Conservation (phyloP, 768 basidiomycete genomes). For the Lepiota brunneoincarnata region DNA sequence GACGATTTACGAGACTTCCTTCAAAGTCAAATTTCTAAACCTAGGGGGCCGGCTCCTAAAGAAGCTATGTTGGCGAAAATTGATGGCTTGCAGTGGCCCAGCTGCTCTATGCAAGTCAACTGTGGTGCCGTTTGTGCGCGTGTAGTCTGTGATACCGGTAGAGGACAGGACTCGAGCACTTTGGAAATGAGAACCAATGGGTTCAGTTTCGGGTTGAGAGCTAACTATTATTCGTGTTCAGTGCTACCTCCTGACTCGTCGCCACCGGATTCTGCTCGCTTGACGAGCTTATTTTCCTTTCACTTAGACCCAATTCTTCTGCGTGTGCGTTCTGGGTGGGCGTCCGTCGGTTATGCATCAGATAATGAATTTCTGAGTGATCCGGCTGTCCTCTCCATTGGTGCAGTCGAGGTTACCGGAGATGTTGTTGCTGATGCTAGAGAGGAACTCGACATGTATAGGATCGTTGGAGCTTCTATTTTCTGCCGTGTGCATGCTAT, state of each 20-base stretch:
- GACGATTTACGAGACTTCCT: constrained; percentile 47
- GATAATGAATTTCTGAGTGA: constrained; percentile 42
- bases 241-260: constrained; percentile 14
- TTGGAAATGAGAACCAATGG: constrained; percentile 60
- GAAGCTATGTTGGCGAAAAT: neutral
- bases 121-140: constrained; percentile 49
- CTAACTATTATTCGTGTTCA: constrained; percentile 39
- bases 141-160: constrained; percentile 45
- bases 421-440: constrained; percentile 44
- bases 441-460: constrained; percentile 31
- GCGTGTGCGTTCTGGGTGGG: constrained; percentile 41
- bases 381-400: constrained; percentile 55
- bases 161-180: constrained; percentile 41
- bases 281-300: constrained; percentile 39
- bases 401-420: constrained; percentile 53
- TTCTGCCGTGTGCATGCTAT: constrained; percentile 17
- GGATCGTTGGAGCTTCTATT: constrained; percentile 29
- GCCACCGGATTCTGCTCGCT: constrained; percentile 36
- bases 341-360: constrained; percentile 24
- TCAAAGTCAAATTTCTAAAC: constrained; percentile 14
- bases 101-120: constrained; percentile 33
- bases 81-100: constrained; percentile 9
- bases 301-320: constrained; percentile 51
- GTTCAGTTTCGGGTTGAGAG: constrained; percentile 31
- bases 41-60: constrained; percentile 7